A percentile compares a stretch with the other conserved stretches of the same genome.
phyloP scores from a whole-genome alignment of 352 stramenopile species.

The Globisporangium irregulare region DNA sequence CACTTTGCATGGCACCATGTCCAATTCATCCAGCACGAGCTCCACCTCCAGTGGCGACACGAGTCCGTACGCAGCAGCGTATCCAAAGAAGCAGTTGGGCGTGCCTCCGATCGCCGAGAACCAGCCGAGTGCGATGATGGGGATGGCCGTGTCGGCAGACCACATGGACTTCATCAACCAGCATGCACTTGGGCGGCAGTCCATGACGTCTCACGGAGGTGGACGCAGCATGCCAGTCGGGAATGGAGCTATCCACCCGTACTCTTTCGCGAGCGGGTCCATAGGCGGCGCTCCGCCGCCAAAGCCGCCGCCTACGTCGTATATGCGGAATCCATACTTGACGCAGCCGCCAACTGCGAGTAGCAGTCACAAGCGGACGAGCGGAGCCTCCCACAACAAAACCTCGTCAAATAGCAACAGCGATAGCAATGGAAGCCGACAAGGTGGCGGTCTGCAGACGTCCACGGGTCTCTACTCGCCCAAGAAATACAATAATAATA shows the following conservation, averaged over 20 bases:
- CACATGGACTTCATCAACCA: conserved; percentile 42
- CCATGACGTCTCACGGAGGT: conserved; percentile 63
- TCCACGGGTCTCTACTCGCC: conserved; percentile 55
- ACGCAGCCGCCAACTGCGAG: conserved; percentile 12
- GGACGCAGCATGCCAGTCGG: conserved; percentile 1
- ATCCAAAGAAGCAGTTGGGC: conserved; percentile 20
- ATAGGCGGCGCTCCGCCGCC: conserved; percentile 20
- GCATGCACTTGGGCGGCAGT: conserved; percentile 32
- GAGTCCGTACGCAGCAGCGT: conserved; percentile 13
- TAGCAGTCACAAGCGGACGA: conserved; percentile 25
- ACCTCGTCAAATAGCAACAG: background rate
- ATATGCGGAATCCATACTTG: conserved; percentile 46
- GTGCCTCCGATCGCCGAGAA: conserved; percentile 37
- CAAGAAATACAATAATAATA: conserved; percentile 30
- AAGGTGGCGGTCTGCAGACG: conserved; percentile 24
- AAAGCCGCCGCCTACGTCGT: conserved; percentile 47
- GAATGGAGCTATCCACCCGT: conserved; percentile 25
- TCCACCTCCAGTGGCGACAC: conserved; percentile 6
- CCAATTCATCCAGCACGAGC: conserved; percentile 9
- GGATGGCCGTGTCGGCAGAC: conserved; percentile 25
- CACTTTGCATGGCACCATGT: conserved; percentile 12
- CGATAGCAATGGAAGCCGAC: conserved; percentile 2
- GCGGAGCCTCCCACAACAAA: conserved; percentile 9
- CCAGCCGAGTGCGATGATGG: conserved; percentile 19
- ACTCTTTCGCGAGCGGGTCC: conserved; percentile 19